Evolutionary conservation across 495 filamentous ascomycete genomes (phyloP).

Genomic region (Astrocystis sublimbata): DNA sequence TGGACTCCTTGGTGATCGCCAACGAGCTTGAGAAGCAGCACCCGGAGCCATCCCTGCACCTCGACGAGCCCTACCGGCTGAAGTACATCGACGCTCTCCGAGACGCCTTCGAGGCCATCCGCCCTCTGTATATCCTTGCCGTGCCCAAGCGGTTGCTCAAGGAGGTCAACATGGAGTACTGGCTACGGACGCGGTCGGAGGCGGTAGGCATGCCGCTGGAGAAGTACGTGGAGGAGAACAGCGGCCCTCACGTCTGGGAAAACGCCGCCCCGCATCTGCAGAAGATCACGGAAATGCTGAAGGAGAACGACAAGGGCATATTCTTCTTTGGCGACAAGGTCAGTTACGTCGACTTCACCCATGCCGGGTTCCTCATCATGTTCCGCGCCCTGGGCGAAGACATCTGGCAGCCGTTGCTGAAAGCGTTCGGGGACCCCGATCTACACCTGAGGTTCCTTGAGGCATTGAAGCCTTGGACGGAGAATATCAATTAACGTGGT

Average conservation of each 20-base stretch:
- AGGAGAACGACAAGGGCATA: conserved; percentile 50
- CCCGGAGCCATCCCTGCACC: conserved; percentile 52
- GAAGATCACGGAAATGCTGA: conserved; percentile 49
- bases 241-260: conserved; percentile 41
- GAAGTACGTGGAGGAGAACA: conserved; percentile 40
- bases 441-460: conserved; percentile 41
- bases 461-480: conserved; percentile 40
- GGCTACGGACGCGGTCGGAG: conserved; percentile 41
- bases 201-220: conserved; percentile 46
- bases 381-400: conserved; percentile 33
- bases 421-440: conserved; percentile 34
- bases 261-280: conserved; percentile 35
- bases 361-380: conserved; percentile 42
- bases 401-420: conserved; percentile 33
- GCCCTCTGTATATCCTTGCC: conserved; percentile 33
- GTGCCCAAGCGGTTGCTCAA: conserved; percentile 43
- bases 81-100: conserved; percentile 31
- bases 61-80: conserved; percentile 29
- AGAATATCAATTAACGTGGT: conserved; percentile 29
- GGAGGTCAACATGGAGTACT: conserved; percentile 45
- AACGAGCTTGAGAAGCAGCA: conserved; percentile 51
- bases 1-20: conserved; percentile 59
- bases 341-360: conserved; percentile 47
- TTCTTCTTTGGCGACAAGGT: conserved; percentile 44
- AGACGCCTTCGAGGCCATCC: conserved; percentile 21